Evolutionary conservation across 2,329 filamentous ascomycete genomes (phyloP).

Genomic region (Aspergillus brasiliensis): DNA sequence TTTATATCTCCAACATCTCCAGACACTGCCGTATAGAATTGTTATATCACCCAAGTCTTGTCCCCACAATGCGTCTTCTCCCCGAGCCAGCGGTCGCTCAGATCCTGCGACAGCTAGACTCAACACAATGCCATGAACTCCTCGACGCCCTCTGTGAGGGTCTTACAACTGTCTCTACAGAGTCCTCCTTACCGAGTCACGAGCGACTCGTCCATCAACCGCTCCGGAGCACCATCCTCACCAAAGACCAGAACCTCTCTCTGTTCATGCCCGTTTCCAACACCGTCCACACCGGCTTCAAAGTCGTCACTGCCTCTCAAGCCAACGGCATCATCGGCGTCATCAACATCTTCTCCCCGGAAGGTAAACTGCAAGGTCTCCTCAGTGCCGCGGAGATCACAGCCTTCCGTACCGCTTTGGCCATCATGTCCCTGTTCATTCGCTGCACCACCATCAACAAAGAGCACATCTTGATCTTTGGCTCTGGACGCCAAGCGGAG

Average conservation of each 20-base stretch:
- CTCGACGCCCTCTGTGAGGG: conserved; percentile 39
- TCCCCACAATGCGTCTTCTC: conserved; percentile 35
- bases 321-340: conserved; percentile 60
- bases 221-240: conserved; percentile 44
- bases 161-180: conserved; percentile 36
- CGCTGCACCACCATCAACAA: conserved; percentile 39
- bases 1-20: no score
- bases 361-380: conserved; percentile 66
- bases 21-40: no score
- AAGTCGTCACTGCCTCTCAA: conserved; percentile 64
- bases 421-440: conserved; percentile 66
- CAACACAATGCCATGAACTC: conserved; percentile 36
- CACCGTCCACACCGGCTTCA: conserved; percentile 66
- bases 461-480: conserved; percentile 50
- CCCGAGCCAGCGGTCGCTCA: conserved; percentile 36
- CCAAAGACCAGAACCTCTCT: conserved; percentile 54
- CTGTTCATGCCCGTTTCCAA: conserved; percentile 75
- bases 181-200: conserved; percentile 27
- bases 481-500: conserved; percentile 52
- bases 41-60: not conserved
- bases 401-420: conserved; percentile 77
- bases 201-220: conserved; percentile 46
- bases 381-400: conserved; percentile 75
- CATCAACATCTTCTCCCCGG: conserved; percentile 67
- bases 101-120: conserved; percentile 36